Evolutionary conservation across 495 filamentous ascomycete species (phyloP), one percentile per base, ranked within the genome.

Genomic region (Trypethelium eluteriae): DNA sequence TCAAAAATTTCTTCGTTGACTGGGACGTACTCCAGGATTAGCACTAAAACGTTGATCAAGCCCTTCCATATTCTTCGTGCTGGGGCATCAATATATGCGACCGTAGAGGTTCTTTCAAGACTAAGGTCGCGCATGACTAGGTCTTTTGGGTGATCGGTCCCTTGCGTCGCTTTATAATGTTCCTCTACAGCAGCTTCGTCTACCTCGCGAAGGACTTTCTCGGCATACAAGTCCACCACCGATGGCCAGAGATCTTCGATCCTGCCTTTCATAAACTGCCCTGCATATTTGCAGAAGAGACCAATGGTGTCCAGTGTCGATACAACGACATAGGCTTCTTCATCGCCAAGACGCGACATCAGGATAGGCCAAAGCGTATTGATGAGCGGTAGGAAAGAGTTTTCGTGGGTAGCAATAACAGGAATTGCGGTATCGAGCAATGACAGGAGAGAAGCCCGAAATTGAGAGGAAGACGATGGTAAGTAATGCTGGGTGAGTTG

Each of bases 301-400:
- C 80, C 81, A 3, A 96, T 76, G 2, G 87, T 82, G 34, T 86
- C 81, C 47, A 87, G 84, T 35, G 91, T 89, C 2, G 86, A 81
- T 10, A 87, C 80, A 0, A 82, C 84, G n/a, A 96, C 88, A 69
- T 86, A 92, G 0, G 83, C 81, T 74, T 96, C 91, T 36, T 83
- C 76, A 73, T 95, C 89, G 67, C 89, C 82, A 5, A 97, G 81
- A 41, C 90, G 82, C 3, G 83, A 76, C 0, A 89, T 76, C 10
- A 96, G 78, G 4, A 90, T 84, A 0, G 92, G 91, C 91, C 92
- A 98, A 35, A 97, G 77, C 3, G 89, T 89, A 74, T 96, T 91
- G 59, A 97, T 86, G 2, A 97, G 80, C 0, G 94, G 94, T 1
- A 98, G 80, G 73, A 96, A 96, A 12, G 84, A 85, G 62, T 89